Evolutionary conservation across 1,139 yeast species (phyloP), one percentile per base, ranked within the genome.

Genomic region (Yamadazyma blattariae): DNA sequence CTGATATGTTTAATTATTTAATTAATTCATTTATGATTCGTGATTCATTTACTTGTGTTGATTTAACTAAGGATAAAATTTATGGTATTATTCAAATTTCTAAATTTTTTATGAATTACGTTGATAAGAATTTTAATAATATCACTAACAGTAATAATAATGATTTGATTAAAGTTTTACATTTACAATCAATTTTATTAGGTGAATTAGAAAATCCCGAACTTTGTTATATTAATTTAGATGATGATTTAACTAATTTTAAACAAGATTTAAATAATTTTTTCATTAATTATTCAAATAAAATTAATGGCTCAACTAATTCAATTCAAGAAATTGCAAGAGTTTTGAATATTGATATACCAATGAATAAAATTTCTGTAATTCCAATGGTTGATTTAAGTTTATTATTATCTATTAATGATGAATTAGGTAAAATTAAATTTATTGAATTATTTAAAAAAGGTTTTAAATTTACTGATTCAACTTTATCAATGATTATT

Each of bases 181-280:
- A 57, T 19, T 57, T 56, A 37, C 64, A 64, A 47, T 59, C 80
- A 1, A 56, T 61, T 19, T 47, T 79, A 41, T 56, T 77, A 14
- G 60, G 69, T 32, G 74, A 72, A 50, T 67, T 78, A 35, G 74
- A 74, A 47, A 79, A 77, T 43, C 56, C 77, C 20, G 79, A 74
- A 32, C 63, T 70, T 34, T 70, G 68, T 41, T 74, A 74, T 46
- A 49, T 70, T 27, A 66, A 61, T 27, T 55, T 71, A 37, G 60
- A 62, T 12, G 54, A 56, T 2, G 72, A 71, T 13, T 52, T 74
- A 27, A 29, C 33, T 6, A 46, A 45, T 4, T 67, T 59, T 42
- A 64, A 58, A 38, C 25, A 26, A 2, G 33, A 41, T 1, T 47
- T 66, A 36, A 39, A 42, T n/a, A 25, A 30, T 3, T 48, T 50